Base-by-base conservation (phyloP, 2,329 filamentous ascomycete genomes). In the Aspergillus sp. region DNA sequence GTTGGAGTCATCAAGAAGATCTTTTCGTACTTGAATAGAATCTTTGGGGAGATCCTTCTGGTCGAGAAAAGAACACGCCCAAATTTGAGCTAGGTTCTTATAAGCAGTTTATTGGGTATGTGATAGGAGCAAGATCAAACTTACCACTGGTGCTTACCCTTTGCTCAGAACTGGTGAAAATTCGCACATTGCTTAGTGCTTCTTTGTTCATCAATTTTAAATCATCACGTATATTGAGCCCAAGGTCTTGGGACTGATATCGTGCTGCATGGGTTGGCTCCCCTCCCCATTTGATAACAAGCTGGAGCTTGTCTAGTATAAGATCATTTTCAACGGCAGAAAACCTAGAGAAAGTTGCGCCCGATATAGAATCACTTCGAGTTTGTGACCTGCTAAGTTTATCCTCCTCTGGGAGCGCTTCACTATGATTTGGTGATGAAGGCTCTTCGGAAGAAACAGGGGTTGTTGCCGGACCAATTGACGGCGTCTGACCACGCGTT, bases 281-380 rank as follows among this genome's bases (percentile, higher is more conserved):
- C 33, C 93, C 93, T 53, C 93, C 93, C 94, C 93, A 98, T 63
- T 98, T 98, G 67, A 98, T 93, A 55, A 98, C 94, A 33, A 98
- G 79, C 65, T 98, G 93, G 30, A 98, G 73, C 67, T 98, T 98
- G 65, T 98, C 94, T 2, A 98, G 77, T 1, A 95, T 86, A 39
- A 97, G 77, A 58, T 90, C 90, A 62, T 97, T 90, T 62, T 97
- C 93, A 11, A 84, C 89, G 0, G 93, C 91, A 6, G 91, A 93
- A 48, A 95, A 94, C 48, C 94, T 86, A 19, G 91, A 97, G 72
- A 96, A 85, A 1, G 90, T 96, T 6, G 94, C 82, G 11, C 87
- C 91, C 1, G 89, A 90, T 46, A 95, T 78, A 0, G 91, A 96
- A 59, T 96, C 88, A 48, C 88, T 87, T 37, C 87, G 76, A 38